Base-by-base conservation (phyloP, 148 eudicot genomes). In the Cornus suecica region DNA sequence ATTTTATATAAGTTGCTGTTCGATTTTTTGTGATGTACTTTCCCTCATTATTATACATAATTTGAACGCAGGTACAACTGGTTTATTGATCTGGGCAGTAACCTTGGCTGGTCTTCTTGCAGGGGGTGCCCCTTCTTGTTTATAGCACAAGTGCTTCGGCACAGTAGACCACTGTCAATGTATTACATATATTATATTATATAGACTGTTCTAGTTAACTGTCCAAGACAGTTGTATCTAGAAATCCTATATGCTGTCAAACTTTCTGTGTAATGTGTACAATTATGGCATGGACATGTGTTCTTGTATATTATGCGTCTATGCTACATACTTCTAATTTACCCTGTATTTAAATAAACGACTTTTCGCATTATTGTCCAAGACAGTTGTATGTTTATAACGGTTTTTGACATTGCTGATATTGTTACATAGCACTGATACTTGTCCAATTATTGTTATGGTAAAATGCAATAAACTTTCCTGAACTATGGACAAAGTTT, bases 71-170 rank as follows among this genome's bases (percentile, higher is more conserved):
- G 98, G 98, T 70, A 80, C 76, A 0, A 92, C 97, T 65, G 99
- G 99, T 1, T 82, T 92, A 68, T 79, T 89, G 74, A 92, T 94
- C 24, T 94, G 99, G 97, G 99, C 96, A 0, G 85, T 89, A 10
- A 94, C 96, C 52, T 80, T 94, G 37, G 85, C 80, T 25, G 99
- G 94, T 2, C 34, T 94, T 37, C 96, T 94, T 42, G 97, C 90
- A 48, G 99, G 97, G 56, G 99, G 97, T 77, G 99, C 94, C 8
- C 8, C 85, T 94, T 58, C 99, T 94, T 77, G 97, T 92, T 25
- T 92, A 89, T 91, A 92, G 85, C 87, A 94, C 97, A 20, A 94
- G 98, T 87, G 97, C 98, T 72, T 85, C 92, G 86, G 88, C 90
- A 60, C 87, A 83, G 80, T 83, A 81, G 70, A 69, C 34, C 56